A percentile compares a stretch with the other conserved stretches of the same genome.
Conservation (phyloP, 208 protist genomes). For the Tritrichomonas foetus region DNA sequence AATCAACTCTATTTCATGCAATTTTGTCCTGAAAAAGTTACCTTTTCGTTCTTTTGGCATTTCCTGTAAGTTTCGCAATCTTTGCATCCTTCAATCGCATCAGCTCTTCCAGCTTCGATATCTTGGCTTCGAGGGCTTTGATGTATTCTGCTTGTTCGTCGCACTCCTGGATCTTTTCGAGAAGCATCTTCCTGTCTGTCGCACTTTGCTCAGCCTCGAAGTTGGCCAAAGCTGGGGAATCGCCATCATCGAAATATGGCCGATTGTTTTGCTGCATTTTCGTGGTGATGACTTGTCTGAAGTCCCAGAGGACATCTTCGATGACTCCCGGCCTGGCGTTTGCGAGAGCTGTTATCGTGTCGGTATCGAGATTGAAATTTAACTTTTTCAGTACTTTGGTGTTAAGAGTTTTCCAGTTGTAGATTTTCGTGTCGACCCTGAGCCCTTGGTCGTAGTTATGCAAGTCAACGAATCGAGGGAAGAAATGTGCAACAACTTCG, state of each 20-base stretch:
- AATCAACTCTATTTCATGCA: too few species aligned
- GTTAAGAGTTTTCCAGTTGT: constrained; percentile 92
- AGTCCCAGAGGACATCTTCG: constrained; percentile 77
- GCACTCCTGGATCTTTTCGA: constrained; percentile 77
- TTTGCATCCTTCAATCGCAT: constrained; percentile 85
- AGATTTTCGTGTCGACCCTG: constrained; percentile 73
- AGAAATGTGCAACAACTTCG: constrained; percentile 87
- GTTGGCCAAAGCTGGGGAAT: not conserved
- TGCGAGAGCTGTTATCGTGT: constrained; percentile 77
- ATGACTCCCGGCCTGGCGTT: constrained; percentile 75
- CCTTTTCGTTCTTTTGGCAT: constrained; percentile 34
- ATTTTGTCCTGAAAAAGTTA: too few species aligned
- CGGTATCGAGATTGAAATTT: constrained; percentile 71
- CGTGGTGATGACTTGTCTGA: constrained; percentile 48
- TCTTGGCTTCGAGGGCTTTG: constrained; percentile 72
- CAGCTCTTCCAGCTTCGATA: constrained; percentile 85
- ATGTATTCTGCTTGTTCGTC: constrained; percentile 73
- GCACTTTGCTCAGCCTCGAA: not conserved
- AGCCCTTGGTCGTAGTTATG: constrained; percentile 90
- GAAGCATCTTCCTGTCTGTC: constrained; percentile 56
- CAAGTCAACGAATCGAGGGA: constrained; percentile 88
- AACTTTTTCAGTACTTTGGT: constrained; percentile 81
- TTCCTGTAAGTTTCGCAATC: constrained; percentile 57
- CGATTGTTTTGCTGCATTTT: not conserved
- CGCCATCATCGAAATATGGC: not conserved